These are phyloP conservation scores for Neotropicomus parvogracilis DNA, from an alignment of 1,284 basidiomycete species.

Conservation along the genomic window DNA sequence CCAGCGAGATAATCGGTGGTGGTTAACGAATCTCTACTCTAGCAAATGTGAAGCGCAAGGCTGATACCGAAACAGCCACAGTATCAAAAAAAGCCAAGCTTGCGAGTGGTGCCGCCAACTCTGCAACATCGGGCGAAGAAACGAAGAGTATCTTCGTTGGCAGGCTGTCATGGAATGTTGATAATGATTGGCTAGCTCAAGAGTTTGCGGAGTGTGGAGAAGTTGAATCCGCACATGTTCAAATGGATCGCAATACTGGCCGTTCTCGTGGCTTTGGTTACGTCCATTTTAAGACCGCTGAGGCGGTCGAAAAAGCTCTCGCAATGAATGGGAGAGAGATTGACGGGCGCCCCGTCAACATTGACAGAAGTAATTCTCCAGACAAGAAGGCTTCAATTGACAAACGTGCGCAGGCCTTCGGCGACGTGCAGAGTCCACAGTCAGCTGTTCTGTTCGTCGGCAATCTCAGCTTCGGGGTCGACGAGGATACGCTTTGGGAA, in stretches of 20 bases:
- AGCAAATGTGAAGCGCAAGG: conserved; percentile 77
- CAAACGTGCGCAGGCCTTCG: conserved; percentile 75
- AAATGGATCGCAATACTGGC: conserved; percentile 87
- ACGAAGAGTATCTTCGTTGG: conserved; percentile 89
- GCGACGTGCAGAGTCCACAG: conserved; percentile 69
- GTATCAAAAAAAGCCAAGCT: conserved; percentile 84
- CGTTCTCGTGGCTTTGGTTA: conserved; percentile 93
- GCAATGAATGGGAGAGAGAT: conserved; percentile 80
- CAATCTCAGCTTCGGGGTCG: conserved; percentile 79
- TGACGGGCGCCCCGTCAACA: conserved; percentile 85
- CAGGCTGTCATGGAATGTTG: conserved; percentile 93
- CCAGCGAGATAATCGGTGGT: conserved; percentile 23
- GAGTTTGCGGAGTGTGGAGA: conserved; percentile 91
- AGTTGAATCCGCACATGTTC: conserved; percentile 83
- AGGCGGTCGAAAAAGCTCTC: conserved; percentile 77
- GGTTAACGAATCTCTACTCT: conserved; percentile 18
- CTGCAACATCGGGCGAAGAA: conserved; percentile 45
- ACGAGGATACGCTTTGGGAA: conserved; percentile 89
- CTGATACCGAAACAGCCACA: conserved; percentile 57
- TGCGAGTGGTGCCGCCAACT: conserved; percentile 51
- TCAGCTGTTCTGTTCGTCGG: conserved; percentile 86
- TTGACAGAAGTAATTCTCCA: conserved; percentile 75
- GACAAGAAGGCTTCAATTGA: conserved; percentile 56
- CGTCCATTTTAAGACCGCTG: conserved; percentile 83
- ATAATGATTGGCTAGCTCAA: conserved; percentile 91